phyloP scores from a whole-genome alignment of 257 asterid genomes.

The Cynanchum wilfordii region DNA sequence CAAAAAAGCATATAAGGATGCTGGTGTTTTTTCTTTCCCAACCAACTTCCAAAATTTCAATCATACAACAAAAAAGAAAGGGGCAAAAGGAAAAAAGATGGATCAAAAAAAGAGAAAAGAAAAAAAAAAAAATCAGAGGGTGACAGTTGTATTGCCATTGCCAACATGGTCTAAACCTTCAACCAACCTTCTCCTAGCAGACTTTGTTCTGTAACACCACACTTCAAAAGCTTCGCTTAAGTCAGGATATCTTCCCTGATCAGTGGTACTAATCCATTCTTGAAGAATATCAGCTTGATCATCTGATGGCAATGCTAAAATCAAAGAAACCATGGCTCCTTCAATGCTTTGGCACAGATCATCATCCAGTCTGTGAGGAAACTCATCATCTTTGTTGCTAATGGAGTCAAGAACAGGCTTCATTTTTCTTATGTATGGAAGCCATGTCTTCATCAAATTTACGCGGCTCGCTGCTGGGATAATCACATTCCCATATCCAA shows the following conservation, averaged over 20 bases:
- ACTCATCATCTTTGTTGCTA: conserved; percentile 27
- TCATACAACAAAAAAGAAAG: background rate
- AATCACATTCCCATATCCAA: conserved; percentile 71
- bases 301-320: conserved; percentile 61
- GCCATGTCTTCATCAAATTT: conserved; percentile 53
- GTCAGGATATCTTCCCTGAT: conserved; percentile 59
- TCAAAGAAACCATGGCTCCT: conserved; percentile 68
- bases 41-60: background rate
- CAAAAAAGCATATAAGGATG: background rate
- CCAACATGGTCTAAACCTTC: conserved; percentile 35
- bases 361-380: conserved; percentile 58
- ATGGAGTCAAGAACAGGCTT: conserved; percentile 51
- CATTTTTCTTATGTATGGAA: conserved; percentile 60
- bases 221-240: conserved; percentile 83
- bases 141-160: conserved; percentile 26
- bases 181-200: conserved; percentile 66
- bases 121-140: conserved; percentile 24
- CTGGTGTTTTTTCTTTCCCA: conserved; percentile 3
- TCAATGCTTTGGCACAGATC: conserved; percentile 64
- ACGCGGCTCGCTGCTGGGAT: conserved; percentile 56
- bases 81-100: background rate
- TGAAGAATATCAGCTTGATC: conserved; percentile 70
- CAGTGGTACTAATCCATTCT: conserved; percentile 57
- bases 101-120: background rate
- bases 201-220: conserved; percentile 77